A percentile compares a stretch with the other conserved stretches of the same genome.
These are phyloP conservation scores for Annulohypoxylon stygium DNA, from an alignment of 495 filamentous ascomycete species.

Conservation along the genomic window DNA sequence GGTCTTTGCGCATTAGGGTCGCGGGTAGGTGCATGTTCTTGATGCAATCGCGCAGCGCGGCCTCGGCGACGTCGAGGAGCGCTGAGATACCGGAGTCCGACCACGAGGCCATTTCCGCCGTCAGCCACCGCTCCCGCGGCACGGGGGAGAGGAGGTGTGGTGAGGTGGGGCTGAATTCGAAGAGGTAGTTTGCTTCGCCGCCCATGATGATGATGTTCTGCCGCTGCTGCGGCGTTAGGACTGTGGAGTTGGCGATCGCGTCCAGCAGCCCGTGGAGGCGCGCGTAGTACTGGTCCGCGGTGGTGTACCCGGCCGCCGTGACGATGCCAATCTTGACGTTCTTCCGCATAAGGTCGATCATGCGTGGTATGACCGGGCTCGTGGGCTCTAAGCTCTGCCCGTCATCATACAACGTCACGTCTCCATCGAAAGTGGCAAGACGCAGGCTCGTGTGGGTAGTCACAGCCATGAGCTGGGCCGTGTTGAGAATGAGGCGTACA, in stretches of 20 bases:
- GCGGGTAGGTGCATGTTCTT: slow-evolving; percentile 81
- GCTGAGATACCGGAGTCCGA: slow-evolving; percentile 78
- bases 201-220: slow-evolving; percentile 90
- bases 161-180: slow-evolving; percentile 72
- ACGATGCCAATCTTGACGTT: slow-evolving; percentile 90
- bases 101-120: slow-evolving; percentile 91
- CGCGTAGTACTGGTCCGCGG: slow-evolving; percentile 83
- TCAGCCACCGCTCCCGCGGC: slow-evolving; percentile 78
- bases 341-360: slow-evolving; percentile 72
- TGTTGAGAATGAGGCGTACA: slow-evolving; percentile 91
- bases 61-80: slow-evolving; percentile 88
- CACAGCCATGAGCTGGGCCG: slow-evolving; percentile 90
- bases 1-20: slow-evolving; percentile 85
- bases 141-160: slow-evolving; percentile 72
- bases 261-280: slow-evolving; percentile 88
- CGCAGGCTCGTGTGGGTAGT: slow-evolving; percentile 75
- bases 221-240: slow-evolving; percentile 72
- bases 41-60: slow-evolving; percentile 82
- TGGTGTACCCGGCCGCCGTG: slow-evolving; percentile 95
- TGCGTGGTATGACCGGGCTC: slow-evolving; percentile 82
- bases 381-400: slow-evolving; percentile 78
- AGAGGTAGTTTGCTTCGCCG: slow-evolving; percentile 86
- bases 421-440: slow-evolving; percentile 95
- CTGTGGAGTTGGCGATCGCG: slow-evolving; percentile 73
- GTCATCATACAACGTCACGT: slow-evolving; percentile 97